Evolutionary conservation across 441 rosid genomes (phyloP), one percentile per base, ranked within the genome.

Genomic region (Erysimum cheiri): DNA sequence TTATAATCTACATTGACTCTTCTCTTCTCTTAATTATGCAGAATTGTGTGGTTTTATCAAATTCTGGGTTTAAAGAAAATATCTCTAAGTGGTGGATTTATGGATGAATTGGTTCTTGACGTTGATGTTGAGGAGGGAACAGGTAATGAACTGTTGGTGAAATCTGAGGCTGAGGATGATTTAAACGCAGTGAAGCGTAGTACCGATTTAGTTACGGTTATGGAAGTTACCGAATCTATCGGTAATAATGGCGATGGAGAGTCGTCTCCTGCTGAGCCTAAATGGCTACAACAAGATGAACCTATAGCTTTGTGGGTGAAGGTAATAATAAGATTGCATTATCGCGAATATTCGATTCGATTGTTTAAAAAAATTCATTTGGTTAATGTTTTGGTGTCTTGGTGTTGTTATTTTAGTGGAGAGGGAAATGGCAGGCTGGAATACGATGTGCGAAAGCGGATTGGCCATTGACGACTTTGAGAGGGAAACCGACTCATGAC

Each of bases 341-440:
- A 8, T 58, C 24, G 49, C 29, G 48, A 67, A 24, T 80, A 28
- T 41, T 36, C 3, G 13, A 5, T 59, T 63, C 5, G 35, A 19
- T 17, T 35, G 36, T 41, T 26, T n/a, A 52, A 6, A 4, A 22
- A 12, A 71, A 8, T 35, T 22, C 4, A 24, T 60, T 43, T 59
- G 74, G 14, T 29, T 44, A 8, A 28, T 52, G 46, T 19, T 19
- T 19, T 1, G 22, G n/a, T n/a, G n/a, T n/a, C n/a, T n/a, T n/a
- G n/a, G n/a, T n/a, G n/a, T n/a, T 19, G 66, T 79, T 79, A 54
- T 22, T 22, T 22, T 69, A 96, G 98, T 93, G 98, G 99, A 88
- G 99, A 82, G 99, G 98, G 44, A 91, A 80, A 85, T 96, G 99
- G 99, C 96, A 90, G 43, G 96, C 95, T 36, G 98, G 97, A 83